These are phyloP conservation scores for Fusarium euwallaceae DNA, from an alignment of 2,329 filamentous ascomycete genomes.

Conservation along the genomic window DNA sequence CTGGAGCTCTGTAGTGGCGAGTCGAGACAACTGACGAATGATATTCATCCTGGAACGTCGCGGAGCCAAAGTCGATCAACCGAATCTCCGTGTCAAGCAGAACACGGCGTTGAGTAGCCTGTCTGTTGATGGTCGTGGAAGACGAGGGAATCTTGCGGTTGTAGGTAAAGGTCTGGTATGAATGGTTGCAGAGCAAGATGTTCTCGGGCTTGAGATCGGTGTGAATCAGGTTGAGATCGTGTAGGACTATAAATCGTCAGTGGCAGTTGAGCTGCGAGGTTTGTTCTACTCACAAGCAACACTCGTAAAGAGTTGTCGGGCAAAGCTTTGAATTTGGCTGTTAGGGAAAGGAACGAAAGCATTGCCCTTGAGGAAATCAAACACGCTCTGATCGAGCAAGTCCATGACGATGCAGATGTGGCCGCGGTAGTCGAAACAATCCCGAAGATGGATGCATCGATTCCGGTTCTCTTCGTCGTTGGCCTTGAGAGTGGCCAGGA, in stretches of 20 bases:
- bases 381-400: slow-evolving; percentile 91
- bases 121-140: slow-evolving; percentile 69
- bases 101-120: slow-evolving; percentile 74
- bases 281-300: slow-evolving; percentile 83
- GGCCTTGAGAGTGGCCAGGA: slow-evolving; percentile 89
- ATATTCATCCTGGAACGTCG: slow-evolving; percentile 80
- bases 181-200: slow-evolving; percentile 74
- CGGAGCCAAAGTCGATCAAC: slow-evolving; percentile 79
- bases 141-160: slow-evolving; percentile 78
- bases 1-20: slow-evolving; percentile 76
- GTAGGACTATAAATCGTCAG: slow-evolving; percentile 74
- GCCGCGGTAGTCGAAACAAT: slow-evolving; percentile 97
- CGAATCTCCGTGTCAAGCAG: slow-evolving; percentile 77
- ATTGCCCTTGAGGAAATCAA: slow-evolving; percentile 97
- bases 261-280: background rate
- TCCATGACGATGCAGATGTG: slow-evolving; percentile 92
- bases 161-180: slow-evolving; percentile 79
- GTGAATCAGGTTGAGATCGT: slow-evolving; percentile 97
- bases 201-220: slow-evolving; percentile 83
- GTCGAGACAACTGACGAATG: slow-evolving; percentile 80
- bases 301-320: slow-evolving; percentile 95
- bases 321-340: slow-evolving; percentile 98
- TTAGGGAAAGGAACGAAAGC: slow-evolving; percentile 97
- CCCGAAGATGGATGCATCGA: slow-evolving; percentile 94
- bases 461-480: slow-evolving; percentile 95